Evolutionary conservation across 306 rosid genomes (phyloP), one percentile per base, ranked within the genome.

Genomic region (Sicyos edulis): DNA sequence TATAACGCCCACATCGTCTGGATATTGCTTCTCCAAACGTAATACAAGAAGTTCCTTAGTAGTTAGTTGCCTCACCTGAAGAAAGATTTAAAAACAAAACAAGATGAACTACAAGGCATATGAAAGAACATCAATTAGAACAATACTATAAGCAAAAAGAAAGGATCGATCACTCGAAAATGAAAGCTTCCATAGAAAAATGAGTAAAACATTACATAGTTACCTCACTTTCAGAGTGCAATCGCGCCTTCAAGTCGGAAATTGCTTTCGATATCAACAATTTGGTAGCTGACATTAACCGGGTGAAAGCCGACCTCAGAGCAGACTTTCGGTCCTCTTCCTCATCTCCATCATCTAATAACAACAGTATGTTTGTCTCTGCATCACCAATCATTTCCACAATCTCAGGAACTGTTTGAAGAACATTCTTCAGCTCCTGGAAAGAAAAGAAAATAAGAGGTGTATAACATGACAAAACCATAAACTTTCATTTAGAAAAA

Each of bases 391-490:
- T 80, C 72, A 93, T 78, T 74, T 84, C 86, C 7, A 71, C 85
- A 77, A 87, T 81, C 86, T 93, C 99, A 50, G 99, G 97, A 81
- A 87, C 87, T 53, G 79, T 50, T 71, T 20, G 84, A 85, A 93
- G 83, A 72, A 91, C 92, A 60, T 71, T 80, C 80, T 87, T 90
- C 16, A 93, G 90, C 84, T 93, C 99, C 99, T 93, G 83, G 21
- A 78, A 21, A 75, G 15, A 78, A 81, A 75, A 63, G 13, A 26
- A 62, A 64, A 40, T 52, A 45, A 0, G 1, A 45, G 29, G 4
- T 32, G 37, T 32, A 32, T 5, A 32, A 32, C 37, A 5, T 32
- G 37, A 32, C 2, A 32, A 14, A 59, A 6, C 10, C 7, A 24
- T 12, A 40, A 4, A 58, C 17, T 22, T 13, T 57, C 17, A 11